A percentile compares a stretch with the other conserved stretches of the same genome.
Evolutionary conservation across 2,329 filamentous ascomycete species (phyloP).

Genomic region (Cordyceps cateniannulata): DNA sequence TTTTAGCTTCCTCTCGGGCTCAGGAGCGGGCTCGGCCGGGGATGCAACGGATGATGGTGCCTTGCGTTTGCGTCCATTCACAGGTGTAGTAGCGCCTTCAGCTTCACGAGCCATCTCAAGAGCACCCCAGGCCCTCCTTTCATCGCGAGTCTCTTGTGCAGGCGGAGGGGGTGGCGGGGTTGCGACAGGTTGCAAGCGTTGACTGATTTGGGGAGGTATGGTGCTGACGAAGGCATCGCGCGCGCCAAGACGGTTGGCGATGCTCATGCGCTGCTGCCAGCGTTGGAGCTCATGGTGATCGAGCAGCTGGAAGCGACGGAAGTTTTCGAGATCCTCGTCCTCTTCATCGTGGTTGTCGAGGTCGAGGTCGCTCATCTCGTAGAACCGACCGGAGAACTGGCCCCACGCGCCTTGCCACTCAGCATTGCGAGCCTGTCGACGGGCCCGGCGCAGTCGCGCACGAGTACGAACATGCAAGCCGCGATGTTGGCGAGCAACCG

Average conservation of each 20-base stretch:
- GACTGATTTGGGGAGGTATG: constrained; percentile 51
- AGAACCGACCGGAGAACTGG: constrained; percentile 53
- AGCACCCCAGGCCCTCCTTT: constrained; percentile 80
- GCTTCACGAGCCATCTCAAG: constrained; percentile 77
- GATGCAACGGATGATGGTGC: constrained; percentile 63
- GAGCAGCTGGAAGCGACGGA: constrained; percentile 46
- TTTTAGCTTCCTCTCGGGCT: constrained; percentile 79
- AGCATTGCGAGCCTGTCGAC: constrained; percentile 61
- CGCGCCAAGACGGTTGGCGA: constrained; percentile 74
- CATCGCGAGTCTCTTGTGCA: constrained; percentile 65
- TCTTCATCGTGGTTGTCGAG: constrained; percentile 41
- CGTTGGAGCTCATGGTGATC: constrained; percentile 57
- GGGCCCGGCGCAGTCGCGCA: constrained; percentile 48
- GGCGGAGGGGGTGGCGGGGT: constrained; percentile 31
- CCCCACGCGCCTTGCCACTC: constrained; percentile 89
- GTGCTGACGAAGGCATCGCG: constrained; percentile 63
- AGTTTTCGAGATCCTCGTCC: constrained; percentile 64
- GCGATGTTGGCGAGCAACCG: constrained; percentile 26
- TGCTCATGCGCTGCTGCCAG: constrained; percentile 79
- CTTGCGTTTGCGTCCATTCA: constrained; percentile 66
- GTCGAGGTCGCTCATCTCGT: constrained; percentile 45
- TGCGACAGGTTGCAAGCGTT: constrained; percentile 47
- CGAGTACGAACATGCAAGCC: constrained; percentile 45
- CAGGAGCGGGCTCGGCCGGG: constrained; percentile 58
- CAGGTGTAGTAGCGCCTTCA: constrained; percentile 40